A percentile compares a stretch with the other conserved stretches of the same genome.
Evolutionary conservation across 805 yeast genomes (phyloP).

Genomic region (Suhomyces tanzawaensis): DNA sequence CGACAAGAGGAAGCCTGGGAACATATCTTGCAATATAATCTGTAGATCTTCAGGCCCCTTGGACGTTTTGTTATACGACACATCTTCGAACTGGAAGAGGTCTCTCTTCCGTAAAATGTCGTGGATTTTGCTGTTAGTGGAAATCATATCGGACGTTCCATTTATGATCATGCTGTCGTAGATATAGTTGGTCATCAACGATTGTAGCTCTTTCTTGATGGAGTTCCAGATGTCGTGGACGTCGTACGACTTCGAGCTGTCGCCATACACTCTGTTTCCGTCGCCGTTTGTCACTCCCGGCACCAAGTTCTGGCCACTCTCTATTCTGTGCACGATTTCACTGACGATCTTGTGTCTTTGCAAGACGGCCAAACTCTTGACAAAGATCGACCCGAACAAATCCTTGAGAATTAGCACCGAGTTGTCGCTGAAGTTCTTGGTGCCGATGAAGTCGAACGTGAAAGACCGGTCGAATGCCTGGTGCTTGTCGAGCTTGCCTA

Average conservation of each 20-base stretch:
- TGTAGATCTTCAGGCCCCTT: slow-evolving; percentile 29
- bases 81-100: slow-evolving; percentile 34
- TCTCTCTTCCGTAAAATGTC: slow-evolving; percentile 23
- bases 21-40: slow-evolving; percentile 53
- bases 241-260: slow-evolving; percentile 8
- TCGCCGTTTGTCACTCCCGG: neutral
- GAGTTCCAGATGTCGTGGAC: slow-evolving; percentile 30
- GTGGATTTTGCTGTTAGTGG: slow-evolving; percentile 15
- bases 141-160: slow-evolving; percentile 8
- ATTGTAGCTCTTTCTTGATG: slow-evolving; percentile 31
- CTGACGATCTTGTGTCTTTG: slow-evolving; percentile 68
- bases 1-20: slow-evolving; percentile 59
- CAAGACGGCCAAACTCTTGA: slow-evolving; percentile 57
- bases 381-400: slow-evolving; percentile 67
- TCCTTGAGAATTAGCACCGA: slow-evolving; percentile 61
- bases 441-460: slow-evolving; percentile 22
- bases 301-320: slow-evolving; percentile 15
- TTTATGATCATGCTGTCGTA: slow-evolving; percentile 15
- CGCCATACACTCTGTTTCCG: neutral
- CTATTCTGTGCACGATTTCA: slow-evolving; percentile 48
- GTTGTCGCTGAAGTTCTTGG: slow-evolving; percentile 42
- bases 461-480: slow-evolving; percentile 26
- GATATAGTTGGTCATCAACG: slow-evolving; percentile 33
- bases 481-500: slow-evolving; percentile 29
- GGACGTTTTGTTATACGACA: slow-evolving; percentile 19